These are phyloP conservation scores for Yamadazyma olivae DNA, from an alignment of 805 yeast genomes.

Conservation along the genomic window DNA sequence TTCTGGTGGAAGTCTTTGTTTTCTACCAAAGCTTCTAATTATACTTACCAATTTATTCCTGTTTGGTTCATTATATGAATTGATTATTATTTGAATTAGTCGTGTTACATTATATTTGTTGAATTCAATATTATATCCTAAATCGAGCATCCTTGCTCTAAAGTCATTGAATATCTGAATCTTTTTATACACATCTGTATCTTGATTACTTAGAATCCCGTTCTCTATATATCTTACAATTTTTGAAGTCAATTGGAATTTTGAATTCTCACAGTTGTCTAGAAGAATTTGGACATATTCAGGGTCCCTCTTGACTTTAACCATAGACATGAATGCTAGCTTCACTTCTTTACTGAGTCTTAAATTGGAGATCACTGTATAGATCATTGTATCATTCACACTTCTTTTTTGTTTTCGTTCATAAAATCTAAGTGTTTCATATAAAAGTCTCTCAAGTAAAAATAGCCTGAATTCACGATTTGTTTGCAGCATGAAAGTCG, in stretches of 20 bases:
- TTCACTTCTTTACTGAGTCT: background rate
- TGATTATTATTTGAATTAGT: background rate
- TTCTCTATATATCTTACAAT: slow-evolving; percentile 16
- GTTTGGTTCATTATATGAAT: background rate
- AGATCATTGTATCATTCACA: no score
- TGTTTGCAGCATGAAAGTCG: slow-evolving; percentile 5
- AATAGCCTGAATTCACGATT: slow-evolving; percentile 12
- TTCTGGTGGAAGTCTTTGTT: background rate
- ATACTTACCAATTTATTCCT: background rate
- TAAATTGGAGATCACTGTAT: background rate
- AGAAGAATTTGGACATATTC: background rate
- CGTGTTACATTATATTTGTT: slow-evolving; percentile 1
- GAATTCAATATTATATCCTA: slow-evolving; percentile 22
- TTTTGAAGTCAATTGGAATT: slow-evolving; percentile 16
- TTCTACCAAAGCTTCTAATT: background rate
- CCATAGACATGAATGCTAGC: background rate
- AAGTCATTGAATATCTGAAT: slow-evolving; percentile 12
- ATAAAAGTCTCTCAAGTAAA: slow-evolving; percentile 4
- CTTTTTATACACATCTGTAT: slow-evolving; percentile 14
- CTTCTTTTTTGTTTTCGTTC: slow-evolving; percentile 11
- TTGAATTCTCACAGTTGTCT: slow-evolving; percentile 14
- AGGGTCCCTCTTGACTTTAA: no score
- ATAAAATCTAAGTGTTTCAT: slow-evolving; percentile 8
- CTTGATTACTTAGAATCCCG: slow-evolving; percentile 24
- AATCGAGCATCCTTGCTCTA: slow-evolving; percentile 1